Conservation (phyloP, 306 rosid genomes). For the Vigna radiata region DNA sequence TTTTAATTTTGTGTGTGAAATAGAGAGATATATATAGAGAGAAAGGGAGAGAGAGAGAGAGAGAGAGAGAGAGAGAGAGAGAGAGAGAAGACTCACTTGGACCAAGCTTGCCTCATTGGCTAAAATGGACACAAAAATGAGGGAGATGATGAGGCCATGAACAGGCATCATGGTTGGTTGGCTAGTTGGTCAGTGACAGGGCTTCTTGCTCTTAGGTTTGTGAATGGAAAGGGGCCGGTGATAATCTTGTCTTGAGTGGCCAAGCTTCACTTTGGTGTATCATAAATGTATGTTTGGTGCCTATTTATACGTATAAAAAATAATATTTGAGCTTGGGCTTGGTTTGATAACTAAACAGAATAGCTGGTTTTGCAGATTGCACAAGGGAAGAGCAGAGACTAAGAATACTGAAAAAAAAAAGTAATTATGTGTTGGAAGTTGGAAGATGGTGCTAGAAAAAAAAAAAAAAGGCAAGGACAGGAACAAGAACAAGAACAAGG, state of each 20-base stretch:
- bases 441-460: conserved; percentile 7
- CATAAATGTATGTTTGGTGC: conserved; percentile 45
- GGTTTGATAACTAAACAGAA: conserved; percentile 27
- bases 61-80: background rate
- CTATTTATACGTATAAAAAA: conserved; percentile 23
- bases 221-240: conserved; percentile 40
- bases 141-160: conserved; percentile 62
- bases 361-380: conserved; percentile 24
- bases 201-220: conserved; percentile 46
- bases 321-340: conserved; percentile 25
- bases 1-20: background rate
- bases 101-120: conserved; percentile 57
- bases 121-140: conserved; percentile 65
- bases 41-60: background rate
- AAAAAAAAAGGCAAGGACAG: background rate
- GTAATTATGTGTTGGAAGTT: conserved; percentile 33
- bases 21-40: background rate
- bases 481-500: conserved; percentile 38
- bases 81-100: conserved; percentile 60
- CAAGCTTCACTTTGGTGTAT: conserved; percentile 47
- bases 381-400: conserved; percentile 1
- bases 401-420: background rate
- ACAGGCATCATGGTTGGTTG: conserved; percentile 63
- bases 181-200: conserved; percentile 39
- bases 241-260: conserved; percentile 35